Percentiles rank a stretch among this genome's conserved stretches.
phyloP scores from a whole-genome alignment of 2,329 filamentous ascomycete genomes.

The Aspergillus costaricaensis region DNA sequence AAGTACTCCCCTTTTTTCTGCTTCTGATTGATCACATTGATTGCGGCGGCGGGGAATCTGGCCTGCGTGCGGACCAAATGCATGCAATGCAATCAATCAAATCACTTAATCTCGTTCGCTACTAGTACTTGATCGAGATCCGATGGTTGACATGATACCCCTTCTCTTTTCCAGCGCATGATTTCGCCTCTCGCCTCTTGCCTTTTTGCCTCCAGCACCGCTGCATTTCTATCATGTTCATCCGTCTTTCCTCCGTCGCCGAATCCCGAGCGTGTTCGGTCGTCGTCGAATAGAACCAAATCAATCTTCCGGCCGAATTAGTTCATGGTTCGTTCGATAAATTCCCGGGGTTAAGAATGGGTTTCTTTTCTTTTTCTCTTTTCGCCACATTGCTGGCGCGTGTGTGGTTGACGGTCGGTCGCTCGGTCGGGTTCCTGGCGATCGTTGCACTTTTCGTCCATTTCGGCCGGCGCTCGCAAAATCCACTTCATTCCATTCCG shows the following conservation, averaged over 20 bases:
- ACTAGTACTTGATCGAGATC: not conserved
- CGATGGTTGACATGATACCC: not conserved
- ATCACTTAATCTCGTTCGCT: not conserved
- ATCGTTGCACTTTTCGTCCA: not conserved
- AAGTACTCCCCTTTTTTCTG: constrained; percentile 27
- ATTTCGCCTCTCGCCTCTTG: not conserved
- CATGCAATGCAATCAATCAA: not conserved
- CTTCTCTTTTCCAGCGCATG: not conserved
- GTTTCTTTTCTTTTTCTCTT: not conserved
- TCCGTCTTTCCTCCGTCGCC: too few species aligned
- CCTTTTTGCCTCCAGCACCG: too few species aligned
- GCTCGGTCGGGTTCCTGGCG: not conserved
- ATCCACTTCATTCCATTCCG: not conserved
- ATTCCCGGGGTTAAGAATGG: not conserved
- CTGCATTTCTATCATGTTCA: too few species aligned
- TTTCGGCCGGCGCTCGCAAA: not conserved
- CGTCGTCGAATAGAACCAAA: too few species aligned
- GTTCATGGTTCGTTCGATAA: not conserved
- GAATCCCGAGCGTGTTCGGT: too few species aligned
- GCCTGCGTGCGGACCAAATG: not conserved
- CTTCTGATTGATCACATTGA: not conserved
- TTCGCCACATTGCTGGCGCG: not conserved
- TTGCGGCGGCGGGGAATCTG: not conserved
- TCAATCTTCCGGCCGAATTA: too few species aligned
- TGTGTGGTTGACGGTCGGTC: not conserved